Conservation (phyloP, 2,329 filamentous ascomycete genomes). For the Sarocladium strictum region DNA sequence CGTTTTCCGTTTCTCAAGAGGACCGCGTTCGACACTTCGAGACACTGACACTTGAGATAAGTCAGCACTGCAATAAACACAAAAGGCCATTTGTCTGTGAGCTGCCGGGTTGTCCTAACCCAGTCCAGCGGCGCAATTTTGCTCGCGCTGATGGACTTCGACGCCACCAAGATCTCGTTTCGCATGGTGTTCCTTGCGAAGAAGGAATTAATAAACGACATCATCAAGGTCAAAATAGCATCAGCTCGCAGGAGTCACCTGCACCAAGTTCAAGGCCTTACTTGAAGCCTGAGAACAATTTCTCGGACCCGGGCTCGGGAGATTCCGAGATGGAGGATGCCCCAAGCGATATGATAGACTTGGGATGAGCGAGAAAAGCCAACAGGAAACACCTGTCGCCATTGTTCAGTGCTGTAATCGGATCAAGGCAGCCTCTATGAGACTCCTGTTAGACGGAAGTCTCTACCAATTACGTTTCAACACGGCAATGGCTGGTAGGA, state of each 20-base stretch:
- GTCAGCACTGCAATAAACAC: slow-evolving; percentile 38
- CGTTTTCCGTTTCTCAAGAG: no score
- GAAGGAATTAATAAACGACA: not conserved
- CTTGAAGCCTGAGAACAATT: slow-evolving; percentile 1
- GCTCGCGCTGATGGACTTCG: slow-evolving; percentile 36
- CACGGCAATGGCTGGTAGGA: no score
- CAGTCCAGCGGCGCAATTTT: slow-evolving; percentile 34
- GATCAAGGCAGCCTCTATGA: no score
- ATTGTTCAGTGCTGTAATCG: no score
- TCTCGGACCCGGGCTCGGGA: not conserved
- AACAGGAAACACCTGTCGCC: no score
- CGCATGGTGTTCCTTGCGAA: not conserved
- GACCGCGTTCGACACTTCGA: no score
- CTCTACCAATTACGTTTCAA: no score
- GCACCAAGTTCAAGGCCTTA: not conserved
- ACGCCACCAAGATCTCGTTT: slow-evolving; percentile 21
- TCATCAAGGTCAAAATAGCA: not conserved
- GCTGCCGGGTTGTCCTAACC: slow-evolving; percentile 32
- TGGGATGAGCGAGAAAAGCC: no score
- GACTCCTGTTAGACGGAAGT: no score
- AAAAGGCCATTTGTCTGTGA: slow-evolving; percentile 35
- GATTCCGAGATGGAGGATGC: not conserved
- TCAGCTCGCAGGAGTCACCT: not conserved
- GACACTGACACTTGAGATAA: slow-evolving; percentile 14
- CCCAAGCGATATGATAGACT: not conserved